A percentile compares a stretch with the other conserved stretches of the same genome.
Conservation (phyloP, 192 early-diverging fungal genomes). For the Ambispora gerdemannii region DNA sequence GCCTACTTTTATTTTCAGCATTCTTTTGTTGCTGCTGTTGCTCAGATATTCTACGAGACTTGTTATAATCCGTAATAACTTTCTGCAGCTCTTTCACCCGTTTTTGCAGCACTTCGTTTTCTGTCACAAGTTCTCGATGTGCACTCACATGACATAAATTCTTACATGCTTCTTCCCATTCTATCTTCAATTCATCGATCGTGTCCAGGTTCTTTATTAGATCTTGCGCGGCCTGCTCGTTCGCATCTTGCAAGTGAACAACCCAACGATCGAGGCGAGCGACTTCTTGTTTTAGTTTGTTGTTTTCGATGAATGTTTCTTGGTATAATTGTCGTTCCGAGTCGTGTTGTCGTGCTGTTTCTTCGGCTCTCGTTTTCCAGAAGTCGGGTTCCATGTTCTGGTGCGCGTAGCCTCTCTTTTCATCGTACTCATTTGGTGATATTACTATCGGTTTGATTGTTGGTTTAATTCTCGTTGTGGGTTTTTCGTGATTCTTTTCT, state of each 20-base stretch:
- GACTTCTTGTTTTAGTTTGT: neutral
- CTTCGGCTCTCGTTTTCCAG: neutral
- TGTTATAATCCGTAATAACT: neutral
- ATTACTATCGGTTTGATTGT: too few species aligned
- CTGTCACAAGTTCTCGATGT: neutral
- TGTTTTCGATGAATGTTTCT: neutral
- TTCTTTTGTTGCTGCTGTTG: too few species aligned
- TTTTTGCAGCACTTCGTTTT: neutral
- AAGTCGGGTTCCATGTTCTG: neutral
- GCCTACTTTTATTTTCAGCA: too few species aligned
- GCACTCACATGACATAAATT: neutral
- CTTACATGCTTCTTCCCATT: neutral
- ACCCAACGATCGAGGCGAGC: neutral
- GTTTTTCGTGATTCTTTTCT: too few species aligned
- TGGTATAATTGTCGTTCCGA: neutral
- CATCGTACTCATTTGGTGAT: too few species aligned
- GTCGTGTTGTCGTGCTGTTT: neutral
- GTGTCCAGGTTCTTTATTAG: neutral
- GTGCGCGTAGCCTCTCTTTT: too few species aligned
- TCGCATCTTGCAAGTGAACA: neutral
- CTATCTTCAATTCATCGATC: neutral
- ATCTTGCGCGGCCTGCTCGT: neutral
- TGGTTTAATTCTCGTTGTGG: too few species aligned
- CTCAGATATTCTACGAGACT: neutral
- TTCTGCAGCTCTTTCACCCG: neutral